Percentiles rank a stretch among this genome's conserved stretches.
These are phyloP conservation scores for Aspergillus neoniger DNA, from an alignment of 2,329 filamentous ascomycete genomes.

Conservation along the genomic window DNA sequence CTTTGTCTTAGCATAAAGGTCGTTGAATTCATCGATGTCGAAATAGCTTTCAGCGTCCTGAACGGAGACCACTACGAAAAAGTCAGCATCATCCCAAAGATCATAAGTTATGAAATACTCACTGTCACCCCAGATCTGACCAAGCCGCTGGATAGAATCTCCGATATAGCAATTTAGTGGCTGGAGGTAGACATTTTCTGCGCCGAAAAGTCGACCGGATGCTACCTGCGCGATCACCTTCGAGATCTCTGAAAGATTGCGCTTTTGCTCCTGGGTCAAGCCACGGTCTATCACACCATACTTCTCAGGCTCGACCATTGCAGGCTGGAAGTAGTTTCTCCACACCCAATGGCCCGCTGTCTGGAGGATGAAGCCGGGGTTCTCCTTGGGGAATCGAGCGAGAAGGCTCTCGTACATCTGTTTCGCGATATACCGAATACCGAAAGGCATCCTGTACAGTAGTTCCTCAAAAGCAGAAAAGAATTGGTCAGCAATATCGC, in stretches of 20 bases:
- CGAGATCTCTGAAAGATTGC: slow-evolving; percentile 84
- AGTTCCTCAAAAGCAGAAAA: slow-evolving; percentile 79
- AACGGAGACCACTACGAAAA: slow-evolving; percentile 69
- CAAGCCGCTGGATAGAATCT: slow-evolving; percentile 79
- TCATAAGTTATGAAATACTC: slow-evolving; percentile 32
- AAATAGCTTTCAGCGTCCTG: slow-evolving; percentile 87
- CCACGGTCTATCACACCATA: slow-evolving; percentile 90
- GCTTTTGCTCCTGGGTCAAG: slow-evolving; percentile 86
- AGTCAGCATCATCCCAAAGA: slow-evolving; percentile 34
- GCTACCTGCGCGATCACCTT: slow-evolving; percentile 90
- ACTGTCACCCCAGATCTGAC: slow-evolving; percentile 70
- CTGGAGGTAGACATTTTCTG: slow-evolving; percentile 93
- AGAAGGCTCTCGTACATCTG: slow-evolving; percentile 81
- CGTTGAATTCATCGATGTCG: slow-evolving; percentile 98
- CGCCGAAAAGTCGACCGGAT: slow-evolving; percentile 84
- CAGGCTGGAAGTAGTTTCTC: slow-evolving; percentile 90
- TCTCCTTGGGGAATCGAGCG: slow-evolving; percentile 76
- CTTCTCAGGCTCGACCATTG: slow-evolving; percentile 84
- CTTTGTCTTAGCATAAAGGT: slow-evolving; percentile 93
- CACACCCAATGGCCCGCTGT: slow-evolving; percentile 89
- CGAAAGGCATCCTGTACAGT: slow-evolving; percentile 86
- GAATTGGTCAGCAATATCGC: slow-evolving; percentile 92
- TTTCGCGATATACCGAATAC: slow-evolving; percentile 81
- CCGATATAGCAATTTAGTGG: slow-evolving; percentile 89
- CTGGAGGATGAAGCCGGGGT: slow-evolving; percentile 75